These are phyloP conservation scores for Piloderma croceum DNA, from an alignment of 768 basidiomycete species.

Conservation along the genomic window DNA sequence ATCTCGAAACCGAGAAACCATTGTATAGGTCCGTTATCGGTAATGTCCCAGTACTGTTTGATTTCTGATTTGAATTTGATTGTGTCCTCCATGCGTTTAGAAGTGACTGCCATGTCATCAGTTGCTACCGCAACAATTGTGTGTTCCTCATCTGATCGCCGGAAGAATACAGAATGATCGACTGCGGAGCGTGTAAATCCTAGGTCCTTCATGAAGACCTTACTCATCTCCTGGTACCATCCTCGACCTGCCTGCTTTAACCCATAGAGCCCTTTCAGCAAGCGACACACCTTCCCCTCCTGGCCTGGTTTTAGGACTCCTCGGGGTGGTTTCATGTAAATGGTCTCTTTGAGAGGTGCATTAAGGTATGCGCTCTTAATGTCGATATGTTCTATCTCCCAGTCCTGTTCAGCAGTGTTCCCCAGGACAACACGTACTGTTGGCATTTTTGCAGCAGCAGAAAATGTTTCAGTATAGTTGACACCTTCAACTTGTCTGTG, in stretches of 20 bases:
- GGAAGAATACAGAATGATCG: slow-evolving; percentile 15
- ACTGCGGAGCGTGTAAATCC: slow-evolving; percentile 14
- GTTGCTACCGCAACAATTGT: slow-evolving; percentile 16
- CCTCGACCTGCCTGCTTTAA: slow-evolving; percentile 25
- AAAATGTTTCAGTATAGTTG: slow-evolving; percentile 20
- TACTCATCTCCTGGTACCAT: slow-evolving; percentile 25
- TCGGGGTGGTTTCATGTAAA: slow-evolving; percentile 1
- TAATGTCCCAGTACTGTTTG: slow-evolving; percentile 7
- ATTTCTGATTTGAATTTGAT: slow-evolving; percentile 8
- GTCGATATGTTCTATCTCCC: slow-evolving; percentile 2
- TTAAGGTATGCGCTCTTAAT: slow-evolving; percentile 1
- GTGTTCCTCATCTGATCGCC: slow-evolving; percentile 2
- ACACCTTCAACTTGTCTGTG: slow-evolving; percentile 26
- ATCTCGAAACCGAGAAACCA: slow-evolving; percentile 5
- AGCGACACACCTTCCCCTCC: slow-evolving; percentile 7
- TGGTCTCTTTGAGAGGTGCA: not conserved
- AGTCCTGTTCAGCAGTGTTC: not conserved
- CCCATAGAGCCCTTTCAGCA: slow-evolving; percentile 25
- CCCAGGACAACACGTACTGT: not conserved
- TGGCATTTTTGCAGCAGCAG: not conserved
- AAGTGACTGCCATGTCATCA: slow-evolving; percentile 12
- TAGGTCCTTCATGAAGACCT: slow-evolving; percentile 12
- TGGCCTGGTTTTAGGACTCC: not conserved
- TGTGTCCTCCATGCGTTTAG: slow-evolving; percentile 6
- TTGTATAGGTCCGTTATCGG: slow-evolving; percentile 5